phyloP scores from a whole-genome alignment of 2,329 filamentous ascomycete species.

The Parasarocladium wereldwijsianum region DNA sequence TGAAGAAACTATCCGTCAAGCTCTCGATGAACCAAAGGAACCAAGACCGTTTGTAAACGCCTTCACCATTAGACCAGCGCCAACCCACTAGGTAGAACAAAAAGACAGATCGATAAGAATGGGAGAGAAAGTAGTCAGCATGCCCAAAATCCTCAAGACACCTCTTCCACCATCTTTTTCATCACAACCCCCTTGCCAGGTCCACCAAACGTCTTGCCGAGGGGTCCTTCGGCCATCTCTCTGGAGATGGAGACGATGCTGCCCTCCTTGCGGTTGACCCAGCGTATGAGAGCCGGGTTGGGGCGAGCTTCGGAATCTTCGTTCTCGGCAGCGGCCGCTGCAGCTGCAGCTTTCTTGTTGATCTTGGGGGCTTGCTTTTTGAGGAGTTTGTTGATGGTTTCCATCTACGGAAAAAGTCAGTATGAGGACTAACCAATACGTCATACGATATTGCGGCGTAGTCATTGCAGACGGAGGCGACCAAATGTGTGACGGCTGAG shows the following conservation, averaged over 20 bases:
- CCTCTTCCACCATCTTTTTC: slow-evolving; percentile 41
- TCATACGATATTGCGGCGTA: neutral
- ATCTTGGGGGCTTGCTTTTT: slow-evolving; percentile 75
- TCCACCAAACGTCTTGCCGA: slow-evolving; percentile 48
- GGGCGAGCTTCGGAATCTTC: slow-evolving; percentile 33
- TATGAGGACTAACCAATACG: slow-evolving; percentile 4
- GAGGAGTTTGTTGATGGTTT: slow-evolving; percentile 80
- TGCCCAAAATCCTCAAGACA: slow-evolving; percentile 22
- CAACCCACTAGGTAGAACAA: too few species aligned
- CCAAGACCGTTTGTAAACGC: too few species aligned
- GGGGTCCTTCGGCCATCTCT: slow-evolving; percentile 51
- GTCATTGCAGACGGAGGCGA: too few species aligned
- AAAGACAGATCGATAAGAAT: too few species aligned
- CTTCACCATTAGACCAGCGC: too few species aligned
- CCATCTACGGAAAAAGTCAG: slow-evolving; percentile 41
- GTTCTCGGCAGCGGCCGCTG: slow-evolving; percentile 13
- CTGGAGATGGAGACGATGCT: slow-evolving; percentile 48
- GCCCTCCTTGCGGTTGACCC: slow-evolving; percentile 54
- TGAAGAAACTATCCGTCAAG: too few species aligned
- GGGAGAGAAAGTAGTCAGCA: too few species aligned
- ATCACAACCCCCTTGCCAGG: slow-evolving; percentile 14
- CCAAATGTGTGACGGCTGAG: neutral
- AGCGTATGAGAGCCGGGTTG: slow-evolving; percentile 51
- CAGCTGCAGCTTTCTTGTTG: slow-evolving; percentile 34
- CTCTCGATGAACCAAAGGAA: too few species aligned